A percentile compares a stretch with the other conserved stretches of the same genome.
Conservation (phyloP, 1,139 yeast species). For the Arxiozyma heterogenica region DNA sequence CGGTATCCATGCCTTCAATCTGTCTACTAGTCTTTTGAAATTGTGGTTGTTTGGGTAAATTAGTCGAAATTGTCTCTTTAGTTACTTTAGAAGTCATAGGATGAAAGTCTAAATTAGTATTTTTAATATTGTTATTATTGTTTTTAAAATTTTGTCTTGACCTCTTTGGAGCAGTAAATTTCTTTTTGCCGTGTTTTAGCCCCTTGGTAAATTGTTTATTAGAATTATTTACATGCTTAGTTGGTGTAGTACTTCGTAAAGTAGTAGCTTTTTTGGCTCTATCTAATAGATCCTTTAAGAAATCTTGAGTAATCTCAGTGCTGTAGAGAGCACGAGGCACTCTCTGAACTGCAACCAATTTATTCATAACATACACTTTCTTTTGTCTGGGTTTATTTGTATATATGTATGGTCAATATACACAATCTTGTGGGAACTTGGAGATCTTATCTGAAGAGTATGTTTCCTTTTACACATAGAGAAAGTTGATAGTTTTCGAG, state of each 20-base stretch:
- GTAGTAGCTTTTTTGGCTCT: constrained; percentile 21
- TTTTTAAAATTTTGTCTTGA: neutral
- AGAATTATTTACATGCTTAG: neutral
- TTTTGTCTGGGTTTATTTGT: neutral
- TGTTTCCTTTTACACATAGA: too few relatives aligned
- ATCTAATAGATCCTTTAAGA: constrained; percentile 17
- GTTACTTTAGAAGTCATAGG: constrained; percentile 2
- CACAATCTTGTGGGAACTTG: too few relatives aligned
- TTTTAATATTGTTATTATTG: neutral
- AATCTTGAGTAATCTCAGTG: constrained; percentile 21
- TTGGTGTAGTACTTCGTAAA: constrained; percentile 2
- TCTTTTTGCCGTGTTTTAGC: neutral
- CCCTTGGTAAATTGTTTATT: neutral
- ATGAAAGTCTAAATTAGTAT: neutral
- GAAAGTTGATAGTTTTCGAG: too few relatives aligned
- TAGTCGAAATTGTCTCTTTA: neutral
- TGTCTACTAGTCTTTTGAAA: neutral
- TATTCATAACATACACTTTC: neutral
- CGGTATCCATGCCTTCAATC: neutral
- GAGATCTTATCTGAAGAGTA: too few relatives aligned
- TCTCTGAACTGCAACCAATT: neutral
- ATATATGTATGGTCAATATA: too few relatives aligned
- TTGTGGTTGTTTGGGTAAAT: constrained; percentile 2
- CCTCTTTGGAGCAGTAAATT: neutral
- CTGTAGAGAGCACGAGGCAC: constrained; percentile 11